Evolutionary conservation across 148 eudicot species (phyloP), one percentile per base, ranked within the genome.

Genomic region (Simmondsia chinensis): DNA sequence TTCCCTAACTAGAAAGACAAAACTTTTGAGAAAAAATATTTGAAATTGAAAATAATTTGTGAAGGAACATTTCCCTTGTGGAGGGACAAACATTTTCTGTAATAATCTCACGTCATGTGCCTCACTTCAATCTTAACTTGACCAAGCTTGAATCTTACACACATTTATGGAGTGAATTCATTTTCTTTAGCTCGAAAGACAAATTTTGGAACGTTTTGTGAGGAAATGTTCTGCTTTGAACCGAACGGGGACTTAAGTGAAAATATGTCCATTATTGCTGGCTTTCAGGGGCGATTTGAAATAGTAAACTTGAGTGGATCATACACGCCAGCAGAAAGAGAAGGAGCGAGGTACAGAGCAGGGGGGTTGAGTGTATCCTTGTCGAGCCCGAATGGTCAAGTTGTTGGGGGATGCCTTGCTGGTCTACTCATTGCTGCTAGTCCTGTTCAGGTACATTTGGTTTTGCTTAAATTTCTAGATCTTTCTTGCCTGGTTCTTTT

Each of bases 271-370:
- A 38, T 50, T 25, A 7, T 20, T 11, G 12, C 26, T 36, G 23
- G 43, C 28, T 39, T 50, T 16, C 39, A 82, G 91, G 91, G 91
- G 21, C 73, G 80, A 14, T 82, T 82, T 45, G 85, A 82, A 56
- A 82, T 82, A 26, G 74, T 82, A 16, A 71, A 80, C 33, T 64
- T 83, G 51, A 61, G 75, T 46, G 87, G 94, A 50, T 75, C 94
- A 11, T 79, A 66, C 39, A 75, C 80, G 5, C 87, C 94, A n/a
- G 41, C 65, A 8, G 91, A 77, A 56, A 48, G 57, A 45, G 79
- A 63, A 43, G 83, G 72, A 50, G 41, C 73, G 11, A 54, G 58
- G 33, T 58, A 52, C 29, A 61, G 77, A 54, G 62, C 76, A 12
- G 86, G 83, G 19, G 68, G 64, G n/a, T 36, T 83, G 52, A 79